Evolutionary conservation across 1,284 basidiomycete species (phyloP).

Genomic region (Polyporus tsugae): DNA sequence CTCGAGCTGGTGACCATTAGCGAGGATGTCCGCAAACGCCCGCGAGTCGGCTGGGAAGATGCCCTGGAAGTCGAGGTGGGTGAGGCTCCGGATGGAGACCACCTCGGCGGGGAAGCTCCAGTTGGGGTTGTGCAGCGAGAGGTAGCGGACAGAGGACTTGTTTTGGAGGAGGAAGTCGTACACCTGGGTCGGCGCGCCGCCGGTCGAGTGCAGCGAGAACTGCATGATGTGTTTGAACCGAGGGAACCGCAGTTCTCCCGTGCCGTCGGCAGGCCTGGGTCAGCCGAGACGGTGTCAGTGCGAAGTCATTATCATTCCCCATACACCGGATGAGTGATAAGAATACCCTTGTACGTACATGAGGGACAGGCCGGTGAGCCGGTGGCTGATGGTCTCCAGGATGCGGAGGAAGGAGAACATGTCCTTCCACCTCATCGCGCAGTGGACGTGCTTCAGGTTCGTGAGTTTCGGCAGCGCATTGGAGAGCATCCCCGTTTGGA

Average conservation of each 20-base stretch:
- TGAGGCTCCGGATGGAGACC: conserved; percentile 68
- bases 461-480: conserved; percentile 70
- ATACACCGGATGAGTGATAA: conserved; percentile 6
- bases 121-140: conserved; percentile 61
- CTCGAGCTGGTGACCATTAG: conserved; percentile 68
- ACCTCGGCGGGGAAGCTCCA: conserved; percentile 64
- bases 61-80: conserved; percentile 67
- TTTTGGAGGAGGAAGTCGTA: conserved; percentile 62
- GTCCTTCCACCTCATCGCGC: conserved; percentile 63
- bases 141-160: conserved; percentile 58
- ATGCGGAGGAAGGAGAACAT: conserved; percentile 60
- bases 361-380: conserved; percentile 61
- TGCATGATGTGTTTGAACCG: conserved; percentile 66
- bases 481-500: conserved; percentile 76
- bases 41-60: conserved; percentile 58
- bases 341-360: conserved; percentile 46
- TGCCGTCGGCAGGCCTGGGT: conserved; percentile 57
- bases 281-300: background rate
- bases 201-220: conserved; percentile 58
- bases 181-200: conserved; percentile 48
- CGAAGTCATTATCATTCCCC: background rate
- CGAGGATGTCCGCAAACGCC: conserved; percentile 64
- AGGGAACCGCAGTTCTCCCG: conserved; percentile 60
- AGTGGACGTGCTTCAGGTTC: conserved; percentile 66
- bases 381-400: conserved; percentile 58